Evolutionary conservation across 768 basidiomycete genomes (phyloP), one percentile per base, ranked within the genome.

Genomic region (Mycena vitilis): DNA sequence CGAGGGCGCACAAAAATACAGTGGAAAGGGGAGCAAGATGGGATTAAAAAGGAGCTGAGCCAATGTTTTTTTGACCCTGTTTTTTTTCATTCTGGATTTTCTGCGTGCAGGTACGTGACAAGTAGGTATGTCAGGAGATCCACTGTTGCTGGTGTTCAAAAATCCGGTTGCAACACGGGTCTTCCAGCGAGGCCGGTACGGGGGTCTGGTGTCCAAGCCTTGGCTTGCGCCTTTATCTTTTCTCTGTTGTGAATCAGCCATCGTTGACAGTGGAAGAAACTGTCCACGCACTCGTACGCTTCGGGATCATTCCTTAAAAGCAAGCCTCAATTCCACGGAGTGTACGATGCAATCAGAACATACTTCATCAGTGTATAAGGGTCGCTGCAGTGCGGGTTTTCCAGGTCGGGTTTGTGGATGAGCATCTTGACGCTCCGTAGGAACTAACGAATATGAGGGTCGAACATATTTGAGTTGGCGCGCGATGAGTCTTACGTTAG

Each of bases 141-240:
- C 40, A 10, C 40, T 40, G 40, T 9, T 40, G 30, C 2, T 5
- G 30, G 30, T 30, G 30, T 30, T 30, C 30, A 30, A 30, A 30
- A 30, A 30, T 30, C 30, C 0, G 38, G 40, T 42, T 58, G 60
- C 10, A 51, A 22, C 22, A 57, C 51, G 11, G 34, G 55, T 20
- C 63, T 36, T 22, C 63, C 63, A 1, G 55, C 55, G 47, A 65
- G 63, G 13, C 63, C 63, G 15, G 55, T 57, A 18, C 47, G 36
- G 18, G 47, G 55, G 37, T 49, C 54, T 8, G 63, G 63, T 20
- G 10, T 65, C 63, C 63, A 65, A 23, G 12, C 36, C 22, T 2
- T 25, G 20, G 63, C 63, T 16, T 65, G 54, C 13, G 22, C 36
- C 47, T 48, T 11, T 2, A 65, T 18, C 44, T 15, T 38, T 23